Conservation (phyloP, 495 filamentous ascomycete genomes). For the Clavariopsis aquatica region DNA sequence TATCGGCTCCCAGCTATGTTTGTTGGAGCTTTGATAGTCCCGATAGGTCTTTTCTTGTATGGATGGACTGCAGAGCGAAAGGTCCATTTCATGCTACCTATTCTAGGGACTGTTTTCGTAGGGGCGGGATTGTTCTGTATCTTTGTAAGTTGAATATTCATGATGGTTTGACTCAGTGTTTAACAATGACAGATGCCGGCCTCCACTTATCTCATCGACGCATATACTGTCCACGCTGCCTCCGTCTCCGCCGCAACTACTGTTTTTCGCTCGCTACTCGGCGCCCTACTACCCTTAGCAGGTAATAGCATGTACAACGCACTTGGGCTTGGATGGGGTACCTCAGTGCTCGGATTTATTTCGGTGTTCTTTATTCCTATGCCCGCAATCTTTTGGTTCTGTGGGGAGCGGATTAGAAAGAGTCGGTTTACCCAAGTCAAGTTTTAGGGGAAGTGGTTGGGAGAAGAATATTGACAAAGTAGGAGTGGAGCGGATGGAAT, state of each 20-base stretch:
- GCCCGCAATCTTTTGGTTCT: conserved; percentile 22
- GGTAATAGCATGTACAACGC: conserved; percentile 29
- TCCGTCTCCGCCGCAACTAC: conserved; percentile 22
- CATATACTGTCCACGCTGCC: conserved; percentile 30
- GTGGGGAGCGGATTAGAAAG: conserved; percentile 28
- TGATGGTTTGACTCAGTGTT: not conserved
- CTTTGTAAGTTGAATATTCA: conserved; percentile 38
- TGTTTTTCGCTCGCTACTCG: conserved; percentile 31
- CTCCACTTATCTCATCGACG: conserved; percentile 31
- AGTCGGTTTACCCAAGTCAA: conserved; percentile 15
- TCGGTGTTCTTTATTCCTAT: conserved; percentile 27
- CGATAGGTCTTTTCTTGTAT: conserved; percentile 43
- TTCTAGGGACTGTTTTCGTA: conserved; percentile 26
- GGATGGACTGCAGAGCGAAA: conserved; percentile 43
- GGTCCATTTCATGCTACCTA: conserved; percentile 42
- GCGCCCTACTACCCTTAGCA: conserved; percentile 28
- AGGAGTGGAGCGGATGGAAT: no score
- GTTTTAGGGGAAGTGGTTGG: conserved; percentile 11
- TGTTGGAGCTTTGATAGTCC: conserved; percentile 36
- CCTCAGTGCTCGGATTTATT: conserved; percentile 32
- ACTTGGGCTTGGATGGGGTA: conserved; percentile 32
- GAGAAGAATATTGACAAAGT: no score
- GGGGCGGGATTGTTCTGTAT: conserved; percentile 42
- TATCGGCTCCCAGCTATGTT: conserved; percentile 40
- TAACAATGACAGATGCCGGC: conserved; percentile 15